Evolutionary conservation across 495 filamentous ascomycete genomes (phyloP).

Genomic region (Aspergillus nanangensis): DNA sequence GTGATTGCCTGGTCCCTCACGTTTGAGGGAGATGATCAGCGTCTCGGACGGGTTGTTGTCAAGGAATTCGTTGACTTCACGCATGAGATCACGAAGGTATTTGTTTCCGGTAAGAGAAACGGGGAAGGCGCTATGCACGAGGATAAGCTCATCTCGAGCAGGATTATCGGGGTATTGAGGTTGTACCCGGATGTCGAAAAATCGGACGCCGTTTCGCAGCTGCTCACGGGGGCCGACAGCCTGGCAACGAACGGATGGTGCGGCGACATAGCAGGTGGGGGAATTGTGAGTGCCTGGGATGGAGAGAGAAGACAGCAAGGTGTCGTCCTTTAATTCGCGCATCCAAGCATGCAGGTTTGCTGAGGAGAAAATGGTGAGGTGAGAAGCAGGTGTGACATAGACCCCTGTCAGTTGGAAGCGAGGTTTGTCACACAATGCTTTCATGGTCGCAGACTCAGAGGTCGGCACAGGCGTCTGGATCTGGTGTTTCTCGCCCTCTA

Average conservation of each 20-base stretch:
- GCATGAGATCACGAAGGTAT: constrained; percentile 69
- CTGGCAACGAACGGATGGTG: constrained; percentile 93
- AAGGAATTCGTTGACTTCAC: constrained; percentile 68
- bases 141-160: constrained; percentile 51
- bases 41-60: constrained; percentile 73
- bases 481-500: constrained; percentile 54
- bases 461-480: constrained; percentile 57
- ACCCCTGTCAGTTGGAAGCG: constrained; percentile 64
- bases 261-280: constrained; percentile 73
- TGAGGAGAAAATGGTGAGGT: constrained; percentile 74
- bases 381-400: constrained; percentile 58
- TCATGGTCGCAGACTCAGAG: constrained; percentile 51
- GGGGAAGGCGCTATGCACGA: constrained; percentile 79
- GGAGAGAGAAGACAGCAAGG: constrained; percentile 71
- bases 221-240: constrained; percentile 71
- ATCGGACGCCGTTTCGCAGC: constrained; percentile 86
- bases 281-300: constrained; percentile 97
- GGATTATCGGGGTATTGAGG: constrained; percentile 52
- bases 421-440: constrained; percentile 49
- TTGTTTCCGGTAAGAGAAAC: constrained; percentile 65
- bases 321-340: constrained; percentile 60
- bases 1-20: constrained; percentile 76
- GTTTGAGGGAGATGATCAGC: constrained; percentile 83
- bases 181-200: constrained; percentile 86
- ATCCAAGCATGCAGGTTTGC: constrained; percentile 77